Conservation (phyloP, 495 filamentous ascomycete genomes). For the Elaphomyces granulatus region DNA sequence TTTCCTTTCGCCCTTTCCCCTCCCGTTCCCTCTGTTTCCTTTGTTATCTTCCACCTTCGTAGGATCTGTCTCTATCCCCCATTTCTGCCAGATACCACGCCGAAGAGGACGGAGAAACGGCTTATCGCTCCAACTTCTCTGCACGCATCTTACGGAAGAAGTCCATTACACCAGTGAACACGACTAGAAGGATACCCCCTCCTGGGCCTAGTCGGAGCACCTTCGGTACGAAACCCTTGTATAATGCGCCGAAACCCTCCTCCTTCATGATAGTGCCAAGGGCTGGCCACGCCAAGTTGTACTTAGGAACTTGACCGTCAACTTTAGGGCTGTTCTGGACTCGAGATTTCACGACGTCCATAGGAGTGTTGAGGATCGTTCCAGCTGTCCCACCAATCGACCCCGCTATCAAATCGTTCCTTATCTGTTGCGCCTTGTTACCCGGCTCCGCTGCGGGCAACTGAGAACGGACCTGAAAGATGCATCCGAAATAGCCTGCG, state of each 20-base stretch:
- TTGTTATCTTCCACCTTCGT: not conserved
- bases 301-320: constrained; percentile 68
- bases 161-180: constrained; percentile 89
- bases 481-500: constrained; percentile 93
- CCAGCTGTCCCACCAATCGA: constrained; percentile 79
- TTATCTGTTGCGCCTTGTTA: constrained; percentile 65
- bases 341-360: constrained; percentile 95
- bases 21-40: too few relatives aligned
- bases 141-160: constrained; percentile 53
- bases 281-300: constrained; percentile 93
- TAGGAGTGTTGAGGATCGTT: constrained; percentile 88
- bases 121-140: too few relatives aligned
- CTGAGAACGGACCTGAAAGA: constrained; percentile 82
- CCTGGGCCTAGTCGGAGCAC: constrained; percentile 78
- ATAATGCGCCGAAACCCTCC: constrained; percentile 82
- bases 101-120: too few relatives aligned
- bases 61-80: too few relatives aligned
- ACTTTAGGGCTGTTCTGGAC: constrained; percentile 88
- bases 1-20: too few relatives aligned
- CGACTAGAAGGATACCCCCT: constrained; percentile 82
- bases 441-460: constrained; percentile 53
- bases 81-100: too few relatives aligned
- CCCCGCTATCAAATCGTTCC: constrained; percentile 79
- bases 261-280: constrained; percentile 77
- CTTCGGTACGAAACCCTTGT: constrained; percentile 97